Conservation (phyloP, 176 grass and related monocot species). For the Oryza glumipatula region DNA sequence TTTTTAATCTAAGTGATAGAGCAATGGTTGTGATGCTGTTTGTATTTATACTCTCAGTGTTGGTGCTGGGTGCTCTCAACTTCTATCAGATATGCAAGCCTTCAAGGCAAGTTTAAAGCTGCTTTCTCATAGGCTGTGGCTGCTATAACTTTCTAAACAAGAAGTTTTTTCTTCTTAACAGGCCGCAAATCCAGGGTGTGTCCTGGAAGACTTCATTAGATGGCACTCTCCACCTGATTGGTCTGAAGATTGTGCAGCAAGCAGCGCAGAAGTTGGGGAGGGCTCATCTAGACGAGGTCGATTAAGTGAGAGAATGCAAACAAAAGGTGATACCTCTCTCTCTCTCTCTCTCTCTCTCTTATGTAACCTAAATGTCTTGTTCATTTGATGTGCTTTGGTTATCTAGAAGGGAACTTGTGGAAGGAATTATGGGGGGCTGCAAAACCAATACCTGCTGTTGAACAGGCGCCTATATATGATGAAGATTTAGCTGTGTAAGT, state of each 20-base stretch:
- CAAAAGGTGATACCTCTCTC: constrained; percentile 63
- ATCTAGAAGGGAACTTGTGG: constrained; percentile 88
- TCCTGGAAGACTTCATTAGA: constrained; percentile 93
- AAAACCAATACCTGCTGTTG: constrained; percentile 83
- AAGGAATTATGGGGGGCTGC: constrained; percentile 90
- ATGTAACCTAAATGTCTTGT: constrained; percentile 15
- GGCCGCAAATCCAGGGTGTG: constrained; percentile 98
- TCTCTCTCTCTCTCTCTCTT: constrained; percentile 27
- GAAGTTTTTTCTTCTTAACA: constrained; percentile 34
- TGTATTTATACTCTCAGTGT: constrained; percentile 62
- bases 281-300: constrained; percentile 82
- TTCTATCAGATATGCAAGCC: constrained; percentile 97
- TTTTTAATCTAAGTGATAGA: constrained; percentile 19
- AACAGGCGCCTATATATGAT: constrained; percentile 96
- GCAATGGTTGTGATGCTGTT: constrained; percentile 45
- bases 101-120: constrained; percentile 87
- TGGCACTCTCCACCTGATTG: constrained; percentile 99
- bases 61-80: constrained; percentile 97
- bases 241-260: constrained; percentile 65
- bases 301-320: constrained; percentile 92
- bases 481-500: constrained; percentile 98
- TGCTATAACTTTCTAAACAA: constrained; percentile 40
- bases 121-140: background rate
- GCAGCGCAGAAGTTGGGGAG: constrained; percentile 52
- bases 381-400: constrained; percentile 37